Conservation (phyloP, 495 filamentous ascomycete genomes). For the Cercophora newfieldiana region DNA sequence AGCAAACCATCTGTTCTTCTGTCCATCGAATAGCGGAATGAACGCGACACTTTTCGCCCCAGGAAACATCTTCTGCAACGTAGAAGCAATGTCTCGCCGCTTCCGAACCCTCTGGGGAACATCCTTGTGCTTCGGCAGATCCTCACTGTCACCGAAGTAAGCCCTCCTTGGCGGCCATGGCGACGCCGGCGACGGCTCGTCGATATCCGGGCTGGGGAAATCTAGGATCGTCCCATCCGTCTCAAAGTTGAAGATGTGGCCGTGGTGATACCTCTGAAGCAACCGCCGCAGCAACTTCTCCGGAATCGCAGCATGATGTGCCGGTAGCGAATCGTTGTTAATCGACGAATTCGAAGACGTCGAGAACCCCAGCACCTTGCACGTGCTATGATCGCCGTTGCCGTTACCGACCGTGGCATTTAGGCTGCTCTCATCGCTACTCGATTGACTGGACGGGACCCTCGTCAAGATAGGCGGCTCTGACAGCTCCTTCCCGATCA, state of each 20-base stretch:
- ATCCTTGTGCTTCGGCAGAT: neutral
- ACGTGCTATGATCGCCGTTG: neutral
- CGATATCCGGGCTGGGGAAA: slow-evolving; percentile 9
- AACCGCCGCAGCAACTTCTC: slow-evolving; percentile 52
- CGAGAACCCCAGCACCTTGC: slow-evolving; percentile 39
- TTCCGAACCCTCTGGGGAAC: neutral
- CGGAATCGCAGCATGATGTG: slow-evolving; percentile 1
- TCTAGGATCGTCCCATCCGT: slow-evolving; percentile 33
- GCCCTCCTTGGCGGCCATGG: slow-evolving; percentile 1
- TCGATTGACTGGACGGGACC: slow-evolving; percentile 7
- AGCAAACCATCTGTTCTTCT: slow-evolving; percentile 64
- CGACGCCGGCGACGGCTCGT: slow-evolving; percentile 16
- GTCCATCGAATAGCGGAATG: slow-evolving; percentile 66
- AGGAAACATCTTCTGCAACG: slow-evolving; percentile 39
- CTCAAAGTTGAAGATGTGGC: slow-evolving; percentile 60
- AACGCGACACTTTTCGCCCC: slow-evolving; percentile 56
- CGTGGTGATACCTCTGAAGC: slow-evolving; percentile 59
- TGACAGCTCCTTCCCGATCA: slow-evolving; percentile 13
- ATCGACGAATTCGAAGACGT: slow-evolving; percentile 29
- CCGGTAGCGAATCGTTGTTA: slow-evolving; percentile 21
- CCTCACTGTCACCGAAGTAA: neutral
- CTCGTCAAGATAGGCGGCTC: slow-evolving; percentile 2
- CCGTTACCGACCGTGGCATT: neutral
- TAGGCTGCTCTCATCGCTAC: slow-evolving; percentile 13
- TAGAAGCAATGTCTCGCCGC: slow-evolving; percentile 15